phyloP scores from a whole-genome alignment of 1,284 basidiomycete species.

The Erythrobasidium hasegawianum region DNA sequence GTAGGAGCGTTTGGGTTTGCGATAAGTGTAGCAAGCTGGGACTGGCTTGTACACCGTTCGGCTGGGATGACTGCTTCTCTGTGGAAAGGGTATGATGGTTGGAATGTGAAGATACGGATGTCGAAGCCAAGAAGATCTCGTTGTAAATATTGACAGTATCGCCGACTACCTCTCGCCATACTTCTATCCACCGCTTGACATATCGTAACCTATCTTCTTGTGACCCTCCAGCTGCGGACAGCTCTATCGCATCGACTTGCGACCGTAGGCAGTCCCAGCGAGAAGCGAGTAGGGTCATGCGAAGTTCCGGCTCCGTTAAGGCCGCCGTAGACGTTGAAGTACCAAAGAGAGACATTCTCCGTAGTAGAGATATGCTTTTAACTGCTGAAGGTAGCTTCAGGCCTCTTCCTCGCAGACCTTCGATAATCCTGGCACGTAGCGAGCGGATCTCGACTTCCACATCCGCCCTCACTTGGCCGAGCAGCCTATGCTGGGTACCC shows the following conservation, averaged over 20 bases:
- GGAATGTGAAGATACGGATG: conserved; percentile 38
- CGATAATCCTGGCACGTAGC: conserved; percentile 63
- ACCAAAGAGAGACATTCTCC: conserved; percentile 61
- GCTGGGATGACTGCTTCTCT: conserved; percentile 7
- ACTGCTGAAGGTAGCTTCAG: conserved; percentile 81
- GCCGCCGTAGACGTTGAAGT: not conserved
- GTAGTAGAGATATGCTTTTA: conserved; percentile 78
- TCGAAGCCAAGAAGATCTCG: conserved; percentile 68
- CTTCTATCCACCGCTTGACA: conserved; percentile 79
- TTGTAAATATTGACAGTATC: conserved; percentile 85
- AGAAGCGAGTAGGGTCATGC: conserved; percentile 64
- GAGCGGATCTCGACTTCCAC: conserved; percentile 53
- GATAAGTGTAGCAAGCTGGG: conserved; percentile 46
- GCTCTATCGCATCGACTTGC: conserved; percentile 47
- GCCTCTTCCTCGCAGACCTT: conserved; percentile 69
- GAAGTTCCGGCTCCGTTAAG: conserved; percentile 60
- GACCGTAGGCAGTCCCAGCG: conserved; percentile 57
- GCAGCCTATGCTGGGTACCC: conserved; percentile 43
- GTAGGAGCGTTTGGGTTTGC: conserved; percentile 55
- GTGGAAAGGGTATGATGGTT: conserved; percentile 8
- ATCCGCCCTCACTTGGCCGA: conserved; percentile 65
- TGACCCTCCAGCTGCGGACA: conserved; percentile 45
- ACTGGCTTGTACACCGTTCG: conserved; percentile 5
- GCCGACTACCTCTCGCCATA: conserved; percentile 86
- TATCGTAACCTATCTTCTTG: conserved; percentile 66